These are phyloP conservation scores for Candida albicans DNA, from an alignment of 1,139 yeast species.

Conservation along the genomic window DNA sequence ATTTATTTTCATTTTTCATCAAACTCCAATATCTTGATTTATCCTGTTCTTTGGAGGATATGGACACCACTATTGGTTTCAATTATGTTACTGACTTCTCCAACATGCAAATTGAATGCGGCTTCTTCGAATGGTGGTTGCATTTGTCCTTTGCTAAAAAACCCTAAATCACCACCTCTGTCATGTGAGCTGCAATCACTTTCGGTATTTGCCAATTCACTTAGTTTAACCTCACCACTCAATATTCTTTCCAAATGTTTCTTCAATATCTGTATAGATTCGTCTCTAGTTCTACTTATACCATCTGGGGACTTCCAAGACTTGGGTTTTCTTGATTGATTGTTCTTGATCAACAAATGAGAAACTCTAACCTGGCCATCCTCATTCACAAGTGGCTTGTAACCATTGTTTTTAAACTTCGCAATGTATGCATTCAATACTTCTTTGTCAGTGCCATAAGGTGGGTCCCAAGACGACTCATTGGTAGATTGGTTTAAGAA, in stretches of 20 bases:
- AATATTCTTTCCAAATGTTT: constrained; percentile 61
- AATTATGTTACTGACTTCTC: constrained; percentile 79
- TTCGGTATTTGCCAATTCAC: constrained; percentile 75
- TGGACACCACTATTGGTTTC: constrained; percentile 94
- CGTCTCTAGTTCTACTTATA: constrained; percentile 78
- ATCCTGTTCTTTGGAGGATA: constrained; percentile 80
- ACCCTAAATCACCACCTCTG: constrained; percentile 90
- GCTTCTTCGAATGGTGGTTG: constrained; percentile 92
- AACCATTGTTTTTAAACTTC: constrained; percentile 49
- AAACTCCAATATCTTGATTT: constrained; percentile 7
- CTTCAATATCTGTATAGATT: constrained; percentile 67
- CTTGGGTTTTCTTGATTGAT: constrained; percentile 81
- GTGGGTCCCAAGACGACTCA: constrained; percentile 90
- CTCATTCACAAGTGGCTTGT: constrained; percentile 58
- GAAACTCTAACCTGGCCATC: constrained; percentile 47
- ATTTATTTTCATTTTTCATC: neutral
- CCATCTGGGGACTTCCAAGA: constrained; percentile 81
- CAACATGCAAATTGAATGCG: constrained; percentile 76
- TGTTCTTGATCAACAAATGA: constrained; percentile 82
- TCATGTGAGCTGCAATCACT: constrained; percentile 88
- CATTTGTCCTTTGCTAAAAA: constrained; percentile 88
- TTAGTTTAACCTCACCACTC: constrained; percentile 67
- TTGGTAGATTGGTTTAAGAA: constrained; percentile 68
- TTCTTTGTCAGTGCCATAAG: constrained; percentile 72
- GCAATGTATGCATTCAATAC: constrained; percentile 58